A percentile compares a stretch with the other conserved stretches of the same genome.
phyloP scores from a whole-genome alignment of 1,284 basidiomycete species.

The Cutaneotrichosporon cavernicola region DNA sequence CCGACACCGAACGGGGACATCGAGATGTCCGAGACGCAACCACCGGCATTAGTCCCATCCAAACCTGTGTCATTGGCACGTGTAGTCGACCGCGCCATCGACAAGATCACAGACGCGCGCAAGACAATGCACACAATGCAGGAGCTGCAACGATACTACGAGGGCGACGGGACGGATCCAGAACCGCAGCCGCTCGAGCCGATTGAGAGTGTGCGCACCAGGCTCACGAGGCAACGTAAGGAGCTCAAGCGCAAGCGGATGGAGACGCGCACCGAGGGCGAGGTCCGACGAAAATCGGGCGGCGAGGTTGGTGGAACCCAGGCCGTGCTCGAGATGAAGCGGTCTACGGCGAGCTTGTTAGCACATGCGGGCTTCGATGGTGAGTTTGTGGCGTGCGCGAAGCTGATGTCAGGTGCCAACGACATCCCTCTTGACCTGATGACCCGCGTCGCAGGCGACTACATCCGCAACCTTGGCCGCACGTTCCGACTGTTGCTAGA shows the following conservation, averaged over 20 bases:
- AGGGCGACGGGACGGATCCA: slow-evolving; percentile 40
- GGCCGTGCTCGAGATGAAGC: slow-evolving; percentile 42
- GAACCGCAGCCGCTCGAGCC: slow-evolving; percentile 32
- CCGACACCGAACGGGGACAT: slow-evolving; percentile 6
- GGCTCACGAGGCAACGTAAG: slow-evolving; percentile 25
- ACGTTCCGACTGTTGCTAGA: slow-evolving; percentile 80
- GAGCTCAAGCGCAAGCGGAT: slow-evolving; percentile 23
- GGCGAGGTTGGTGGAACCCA: slow-evolving; percentile 47
- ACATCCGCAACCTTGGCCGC: slow-evolving; percentile 78
- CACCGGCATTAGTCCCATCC: slow-evolving; percentile 28
- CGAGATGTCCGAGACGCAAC: slow-evolving; percentile 6
- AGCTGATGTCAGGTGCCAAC: slow-evolving; percentile 49
- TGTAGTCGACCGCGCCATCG: slow-evolving; percentile 36
- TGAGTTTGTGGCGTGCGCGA: slow-evolving; percentile 45
- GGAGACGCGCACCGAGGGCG: slow-evolving; percentile 28
- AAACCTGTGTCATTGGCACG: slow-evolving; percentile 38
- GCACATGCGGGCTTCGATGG: slow-evolving; percentile 90
- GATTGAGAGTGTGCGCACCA: slow-evolving; percentile 27
- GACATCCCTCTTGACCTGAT: slow-evolving; percentile 74
- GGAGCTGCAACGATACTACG: slow-evolving; percentile 42
- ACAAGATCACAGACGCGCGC: slow-evolving; percentile 38
- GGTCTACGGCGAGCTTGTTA: slow-evolving; percentile 62
- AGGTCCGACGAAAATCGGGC: slow-evolving; percentile 33
- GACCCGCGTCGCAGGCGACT: slow-evolving; percentile 75
- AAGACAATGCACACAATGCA: slow-evolving; percentile 36